Evolutionary conservation across 768 basidiomycete species (phyloP).

Genomic region (Hortiboletus campestris): DNA sequence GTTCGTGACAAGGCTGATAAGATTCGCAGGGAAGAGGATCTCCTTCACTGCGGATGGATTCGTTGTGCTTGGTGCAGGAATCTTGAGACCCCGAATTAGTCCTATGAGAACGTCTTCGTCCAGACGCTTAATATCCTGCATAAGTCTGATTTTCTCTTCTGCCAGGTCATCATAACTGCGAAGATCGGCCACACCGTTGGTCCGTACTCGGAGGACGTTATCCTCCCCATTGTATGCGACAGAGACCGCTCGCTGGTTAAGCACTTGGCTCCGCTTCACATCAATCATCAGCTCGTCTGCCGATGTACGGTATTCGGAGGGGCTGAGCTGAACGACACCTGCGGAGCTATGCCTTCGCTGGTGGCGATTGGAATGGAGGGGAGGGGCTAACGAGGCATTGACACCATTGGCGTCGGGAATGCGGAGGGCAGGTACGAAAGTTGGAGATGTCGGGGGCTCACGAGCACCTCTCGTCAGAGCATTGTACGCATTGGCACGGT

Average conservation of each 20-base stretch:
- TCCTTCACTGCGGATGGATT: constrained; percentile 96
- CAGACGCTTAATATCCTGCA: constrained; percentile 85
- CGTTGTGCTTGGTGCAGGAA: constrained; percentile 84
- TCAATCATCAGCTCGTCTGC: constrained; percentile 76
- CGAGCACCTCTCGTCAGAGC: constrained; percentile 74
- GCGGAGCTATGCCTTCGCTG: constrained; percentile 87
- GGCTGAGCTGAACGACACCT: constrained; percentile 63
- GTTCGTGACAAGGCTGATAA: constrained; percentile 97
- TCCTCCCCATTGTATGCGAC: constrained; percentile 87
- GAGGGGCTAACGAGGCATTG: constrained; percentile 43
- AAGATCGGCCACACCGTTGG: constrained; percentile 68
- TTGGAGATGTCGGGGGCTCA: constrained; percentile 78
- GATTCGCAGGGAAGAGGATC: constrained; percentile 97
- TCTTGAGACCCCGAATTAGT: constrained; percentile 87
- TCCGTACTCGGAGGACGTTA: constrained; percentile 60
- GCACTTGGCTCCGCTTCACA: constrained; percentile 65
- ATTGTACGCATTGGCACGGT: constrained; percentile 91
- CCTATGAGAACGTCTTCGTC: constrained; percentile 94
- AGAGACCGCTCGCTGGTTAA: constrained; percentile 82
- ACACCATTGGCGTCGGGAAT: constrained; percentile 40
- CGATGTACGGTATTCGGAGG: constrained; percentile 66
- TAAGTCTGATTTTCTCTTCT: constrained; percentile 91
- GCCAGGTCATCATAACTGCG: constrained; percentile 82
- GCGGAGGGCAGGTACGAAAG: constrained; percentile 79
- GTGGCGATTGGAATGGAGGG: constrained; percentile 49